These are phyloP conservation scores for Ulota crispa DNA, from an alignment of 225 moss, liverwort and hornwort species.

Conservation along the genomic window DNA sequence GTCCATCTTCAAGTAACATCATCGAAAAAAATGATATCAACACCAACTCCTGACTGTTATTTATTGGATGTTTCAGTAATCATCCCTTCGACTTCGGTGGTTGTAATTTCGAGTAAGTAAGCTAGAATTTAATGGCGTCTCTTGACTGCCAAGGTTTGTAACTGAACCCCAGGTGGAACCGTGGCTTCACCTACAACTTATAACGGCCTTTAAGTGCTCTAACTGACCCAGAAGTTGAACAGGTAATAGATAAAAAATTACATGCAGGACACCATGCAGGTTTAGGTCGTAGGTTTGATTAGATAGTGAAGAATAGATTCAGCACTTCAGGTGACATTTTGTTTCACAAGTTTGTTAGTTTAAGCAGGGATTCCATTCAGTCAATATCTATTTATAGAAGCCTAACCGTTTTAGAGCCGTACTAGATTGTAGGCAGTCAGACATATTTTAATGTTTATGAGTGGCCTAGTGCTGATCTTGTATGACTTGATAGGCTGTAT, in stretches of 20 bases:
- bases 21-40: constrained; percentile 11
- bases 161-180: background rate
- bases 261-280: constrained; percentile 14
- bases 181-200: no score
- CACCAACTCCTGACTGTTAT: no score
- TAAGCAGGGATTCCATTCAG: constrained; percentile 41
- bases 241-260: constrained; percentile 14
- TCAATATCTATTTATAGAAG: constrained; percentile 64
- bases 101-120: background rate
- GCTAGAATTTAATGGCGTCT: constrained; percentile 30
- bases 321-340: constrained; percentile 38
- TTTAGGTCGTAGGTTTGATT: constrained; percentile 30
- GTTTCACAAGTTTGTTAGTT: constrained; percentile 32
- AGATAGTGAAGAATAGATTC: constrained; percentile 28
- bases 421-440: constrained; percentile 42
- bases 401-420: constrained; percentile 60
- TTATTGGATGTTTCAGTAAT: constrained; percentile 1
- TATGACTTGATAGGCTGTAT: constrained; percentile 68
- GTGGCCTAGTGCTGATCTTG: constrained; percentile 57
- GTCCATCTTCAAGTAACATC: constrained; percentile 6
- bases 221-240: constrained; percentile 12
- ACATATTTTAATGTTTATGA: constrained; percentile 18
- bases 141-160: constrained; percentile 31
- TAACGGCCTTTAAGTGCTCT: no score
- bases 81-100: constrained; percentile 18